These are phyloP conservation scores for Phyllosticta capitalensis DNA, from an alignment of 2,329 filamentous ascomycete species.

Conservation along the genomic window DNA sequence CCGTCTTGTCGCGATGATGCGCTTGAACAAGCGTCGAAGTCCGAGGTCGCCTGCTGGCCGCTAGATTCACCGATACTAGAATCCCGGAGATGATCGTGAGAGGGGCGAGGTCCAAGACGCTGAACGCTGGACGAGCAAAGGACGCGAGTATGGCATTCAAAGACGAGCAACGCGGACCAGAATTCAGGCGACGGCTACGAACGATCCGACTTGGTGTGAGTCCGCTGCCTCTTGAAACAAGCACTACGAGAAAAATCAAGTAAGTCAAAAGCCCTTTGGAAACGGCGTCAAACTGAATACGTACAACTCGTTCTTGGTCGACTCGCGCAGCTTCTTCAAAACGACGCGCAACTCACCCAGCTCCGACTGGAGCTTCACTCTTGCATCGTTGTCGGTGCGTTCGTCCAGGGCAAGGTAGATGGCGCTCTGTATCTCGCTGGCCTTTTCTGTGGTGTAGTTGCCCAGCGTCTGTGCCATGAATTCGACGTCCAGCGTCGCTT, in stretches of 20 bases:
- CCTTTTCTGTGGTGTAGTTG: conserved; percentile 77
- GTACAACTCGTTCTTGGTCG: conserved; percentile 27
- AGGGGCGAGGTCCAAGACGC: neutral
- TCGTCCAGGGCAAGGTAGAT: conserved; percentile 88
- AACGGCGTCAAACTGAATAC: neutral
- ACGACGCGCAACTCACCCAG: conserved; percentile 81
- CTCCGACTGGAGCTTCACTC: conserved; percentile 72
- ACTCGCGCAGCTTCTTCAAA: conserved; percentile 53
- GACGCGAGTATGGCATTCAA: neutral
- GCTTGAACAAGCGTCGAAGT: no score
- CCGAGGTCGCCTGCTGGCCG: no score
- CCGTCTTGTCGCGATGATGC: no score
- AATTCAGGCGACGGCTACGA: neutral
- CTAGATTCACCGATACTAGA: no score
- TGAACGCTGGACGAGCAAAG: neutral
- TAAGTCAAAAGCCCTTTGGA: neutral
- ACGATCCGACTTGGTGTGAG: conserved; percentile 9
- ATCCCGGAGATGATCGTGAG: neutral
- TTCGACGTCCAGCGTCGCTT: conserved; percentile 94
- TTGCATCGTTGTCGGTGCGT: conserved; percentile 78
- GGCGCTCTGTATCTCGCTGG: conserved; percentile 71
- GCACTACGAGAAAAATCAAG: neutral
- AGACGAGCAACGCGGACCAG: neutral
- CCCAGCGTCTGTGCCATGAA: conserved; percentile 90
- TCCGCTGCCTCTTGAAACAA: conserved; percentile 8